Conservation (phyloP, 2,329 filamentous ascomycete genomes). For the Epichloe glyceriae region DNA sequence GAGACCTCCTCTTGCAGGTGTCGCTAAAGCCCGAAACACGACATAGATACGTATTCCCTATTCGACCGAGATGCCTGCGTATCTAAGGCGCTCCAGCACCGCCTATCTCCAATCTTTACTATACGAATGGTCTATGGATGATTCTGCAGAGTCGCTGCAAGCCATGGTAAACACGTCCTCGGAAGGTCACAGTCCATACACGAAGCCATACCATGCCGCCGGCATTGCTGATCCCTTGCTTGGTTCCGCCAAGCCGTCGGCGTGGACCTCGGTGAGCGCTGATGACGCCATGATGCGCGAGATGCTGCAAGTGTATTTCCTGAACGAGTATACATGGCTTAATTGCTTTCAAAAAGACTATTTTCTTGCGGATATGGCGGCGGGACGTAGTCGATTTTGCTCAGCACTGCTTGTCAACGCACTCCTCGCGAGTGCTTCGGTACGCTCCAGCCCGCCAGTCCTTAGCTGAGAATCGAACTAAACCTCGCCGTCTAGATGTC, state of each 20-base stretch:
- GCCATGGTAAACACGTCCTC: neutral
- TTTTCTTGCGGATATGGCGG: slow-evolving; percentile 26
- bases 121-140: slow-evolving; percentile 10
- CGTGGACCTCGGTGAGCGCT: slow-evolving; percentile 23
- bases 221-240: slow-evolving; percentile 21
- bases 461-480: too few species aligned
- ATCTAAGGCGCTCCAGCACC: slow-evolving; percentile 8
- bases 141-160: slow-evolving; percentile 6
- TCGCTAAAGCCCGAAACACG: slow-evolving; percentile 23
- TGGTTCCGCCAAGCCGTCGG: slow-evolving; percentile 15
- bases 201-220: slow-evolving; percentile 25
- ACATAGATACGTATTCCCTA: slow-evolving; percentile 27
- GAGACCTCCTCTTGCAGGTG: slow-evolving; percentile 25
- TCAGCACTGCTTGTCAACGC: slow-evolving; percentile 27
- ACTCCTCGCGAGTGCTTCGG: slow-evolving; percentile 23
- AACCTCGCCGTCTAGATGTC: too few species aligned
- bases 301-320: slow-evolving; percentile 15
- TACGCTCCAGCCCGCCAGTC: slow-evolving; percentile 11
- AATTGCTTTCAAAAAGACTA: slow-evolving; percentile 25
- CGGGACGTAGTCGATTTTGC: slow-evolving; percentile 20
- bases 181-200: slow-evolving; percentile 13
- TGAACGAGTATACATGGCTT: slow-evolving; percentile 24
- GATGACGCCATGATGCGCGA: slow-evolving; percentile 24
- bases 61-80: slow-evolving; percentile 10
- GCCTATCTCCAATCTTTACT: slow-evolving; percentile 16